Evolutionary conservation across 352 stramenopile genomes (phyloP).

Genomic region (Phytopythium kandeliae): DNA sequence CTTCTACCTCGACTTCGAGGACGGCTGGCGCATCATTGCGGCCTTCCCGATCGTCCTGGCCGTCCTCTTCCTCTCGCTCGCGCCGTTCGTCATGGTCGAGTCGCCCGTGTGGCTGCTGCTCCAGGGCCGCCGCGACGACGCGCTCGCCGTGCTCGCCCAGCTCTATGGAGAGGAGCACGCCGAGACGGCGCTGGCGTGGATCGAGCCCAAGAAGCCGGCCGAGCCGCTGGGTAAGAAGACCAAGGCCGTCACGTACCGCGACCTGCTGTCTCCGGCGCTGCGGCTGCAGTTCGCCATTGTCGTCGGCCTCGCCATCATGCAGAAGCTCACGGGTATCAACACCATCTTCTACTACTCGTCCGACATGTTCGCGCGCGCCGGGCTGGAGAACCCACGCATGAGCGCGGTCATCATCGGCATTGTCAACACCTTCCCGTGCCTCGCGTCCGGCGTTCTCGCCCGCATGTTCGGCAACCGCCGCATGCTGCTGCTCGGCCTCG

Average conservation of each 20-base stretch:
- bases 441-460: slow-evolving; percentile 13
- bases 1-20: slow-evolving; percentile 39
- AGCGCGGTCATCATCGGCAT: slow-evolving; percentile 31
- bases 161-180: slow-evolving; percentile 32
- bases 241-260: neutral
- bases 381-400: slow-evolving; percentile 37
- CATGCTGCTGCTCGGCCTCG: slow-evolving; percentile 23
- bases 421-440: slow-evolving; percentile 25
- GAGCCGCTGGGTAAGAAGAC: neutral
- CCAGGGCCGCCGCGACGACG: slow-evolving; percentile 14
- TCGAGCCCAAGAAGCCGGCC: slow-evolving; percentile 19
- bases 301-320: slow-evolving; percentile 14
- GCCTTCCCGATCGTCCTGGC: slow-evolving; percentile 34
- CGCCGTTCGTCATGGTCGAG: slow-evolving; percentile 40
- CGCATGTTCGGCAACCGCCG: slow-evolving; percentile 21
- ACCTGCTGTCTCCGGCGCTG: slow-evolving; percentile 5
- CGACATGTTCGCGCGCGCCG: slow-evolving; percentile 45
- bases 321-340: slow-evolving; percentile 43
- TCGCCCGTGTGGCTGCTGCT: slow-evolving; percentile 41
- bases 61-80: slow-evolving; percentile 23
- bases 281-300: slow-evolving; percentile 23
- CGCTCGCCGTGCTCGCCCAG: slow-evolving; percentile 17
- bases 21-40: slow-evolving; percentile 49
- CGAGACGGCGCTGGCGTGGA: slow-evolving; percentile 23
- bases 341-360: slow-evolving; percentile 64